These are phyloP conservation scores for Lasiosphaeriaceae sp. DNA, from an alignment of 495 filamentous ascomycete species.

Conservation along the genomic window DNA sequence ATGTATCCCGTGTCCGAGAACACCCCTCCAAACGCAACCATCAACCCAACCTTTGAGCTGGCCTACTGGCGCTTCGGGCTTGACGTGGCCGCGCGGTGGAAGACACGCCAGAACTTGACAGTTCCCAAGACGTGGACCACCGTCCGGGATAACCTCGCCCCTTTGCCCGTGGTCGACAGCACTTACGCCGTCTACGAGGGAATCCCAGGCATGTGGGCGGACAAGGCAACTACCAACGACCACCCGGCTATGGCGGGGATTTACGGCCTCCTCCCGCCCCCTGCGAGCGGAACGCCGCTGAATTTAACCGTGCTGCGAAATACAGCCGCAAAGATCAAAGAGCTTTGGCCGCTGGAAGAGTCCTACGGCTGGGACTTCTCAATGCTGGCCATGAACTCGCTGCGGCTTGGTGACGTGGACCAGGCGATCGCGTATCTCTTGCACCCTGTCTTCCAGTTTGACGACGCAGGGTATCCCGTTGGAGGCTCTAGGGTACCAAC, in stretches of 20 bases:
- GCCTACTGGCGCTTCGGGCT: slow-evolving; percentile 52
- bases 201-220: slow-evolving; percentile 47
- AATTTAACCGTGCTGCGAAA: slow-evolving; percentile 37
- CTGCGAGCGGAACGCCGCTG: slow-evolving; percentile 31
- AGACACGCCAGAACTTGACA: slow-evolving; percentile 30
- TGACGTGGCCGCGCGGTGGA: slow-evolving; percentile 39
- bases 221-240: slow-evolving; percentile 40
- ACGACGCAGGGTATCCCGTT: slow-evolving; percentile 50
- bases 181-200: slow-evolving; percentile 50
- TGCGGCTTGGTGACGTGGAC: slow-evolving; percentile 41
- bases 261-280: slow-evolving; percentile 47
- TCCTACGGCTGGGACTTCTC: slow-evolving; percentile 54
- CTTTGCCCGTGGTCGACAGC: slow-evolving; percentile 40
- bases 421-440: slow-evolving; percentile 47
- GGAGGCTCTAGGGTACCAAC: slow-evolving; percentile 51
- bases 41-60: slow-evolving; percentile 51
- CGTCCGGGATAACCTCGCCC: slow-evolving; percentile 43
- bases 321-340: slow-evolving; percentile 41
- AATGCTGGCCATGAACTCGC: slow-evolving; percentile 51
- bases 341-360: slow-evolving; percentile 44
- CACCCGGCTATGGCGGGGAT: slow-evolving; percentile 49
- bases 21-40: slow-evolving; percentile 45
- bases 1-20: slow-evolving; percentile 52
- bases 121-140: slow-evolving; percentile 36
- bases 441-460: slow-evolving; percentile 44